Evolutionary conservation across 371 early-diverging fungal genomes (phyloP), one percentile per base, ranked within the genome.

Genomic region (Haplosporangium sp.): DNA sequence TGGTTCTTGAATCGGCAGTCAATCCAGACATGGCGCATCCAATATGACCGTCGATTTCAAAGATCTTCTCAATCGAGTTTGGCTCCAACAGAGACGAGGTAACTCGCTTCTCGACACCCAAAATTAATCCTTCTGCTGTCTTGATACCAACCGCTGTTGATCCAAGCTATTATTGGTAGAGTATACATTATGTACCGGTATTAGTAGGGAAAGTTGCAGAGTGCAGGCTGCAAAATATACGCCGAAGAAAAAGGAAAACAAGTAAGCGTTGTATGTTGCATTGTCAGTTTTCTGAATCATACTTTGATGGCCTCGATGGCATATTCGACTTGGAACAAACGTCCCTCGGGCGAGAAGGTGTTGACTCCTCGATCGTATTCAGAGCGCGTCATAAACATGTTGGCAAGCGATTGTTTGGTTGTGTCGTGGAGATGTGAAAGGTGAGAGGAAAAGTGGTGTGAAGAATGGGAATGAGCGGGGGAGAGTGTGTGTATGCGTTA

Each of bases 231-330:
- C 29, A 29, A 45, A 18, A 55, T 36, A 50, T n/a, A 3, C 6
- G n/a, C 10, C 29, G 43, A 61, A 47, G 21, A 54, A 36, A 29
- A 52, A 9, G 14, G 12, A 40, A 4, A 29, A 29, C 1, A 29
- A 29, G 29, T 29, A 2, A 4, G 29, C 29, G 29, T 29, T 29
- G 29, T 29, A 29, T 29, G 4, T 29, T 29, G 29, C 23, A 23
- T 54, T 42, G 29, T n/a, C 10, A 13, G 57, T 16, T n/a, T 56
- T 37, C 9, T 53, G 52, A 43, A n/a, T 23, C 20, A 43, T 84
- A 95, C 97, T 92, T 99, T 98, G 87, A 99, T 98, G 63, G 99
- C 98, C 82, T 99, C 99, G 73, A 98, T 95, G 63, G 99, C 99
- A 82, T 99, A 99, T 86, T 99, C 99, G 64, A 99, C 99, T 83